These are phyloP conservation scores for Smallanthus sonchifolius DNA, from an alignment of 129 eudicot species.

Conservation along the genomic window DNA sequence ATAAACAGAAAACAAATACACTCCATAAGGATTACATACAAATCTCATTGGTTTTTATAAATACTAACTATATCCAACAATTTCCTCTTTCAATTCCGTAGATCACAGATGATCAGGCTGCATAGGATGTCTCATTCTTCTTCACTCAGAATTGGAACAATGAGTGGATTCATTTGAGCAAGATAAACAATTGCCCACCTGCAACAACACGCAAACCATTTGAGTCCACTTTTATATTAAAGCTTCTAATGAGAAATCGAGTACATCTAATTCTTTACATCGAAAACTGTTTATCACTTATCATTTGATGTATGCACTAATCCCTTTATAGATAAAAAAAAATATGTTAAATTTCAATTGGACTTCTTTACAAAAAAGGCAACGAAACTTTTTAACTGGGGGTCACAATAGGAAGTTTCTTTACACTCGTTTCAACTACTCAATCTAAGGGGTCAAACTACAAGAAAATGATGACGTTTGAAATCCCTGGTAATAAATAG, in stretches of 20 bases:
- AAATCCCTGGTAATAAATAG: too few species aligned
- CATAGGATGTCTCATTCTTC: conserved; percentile 33
- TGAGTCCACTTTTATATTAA: background rate
- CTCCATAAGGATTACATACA: background rate
- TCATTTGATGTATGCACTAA: background rate
- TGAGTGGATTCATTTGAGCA: conserved; percentile 48
- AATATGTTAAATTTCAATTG: background rate
- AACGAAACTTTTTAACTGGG: too few species aligned
- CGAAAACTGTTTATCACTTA: background rate
- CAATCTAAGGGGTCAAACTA: background rate
- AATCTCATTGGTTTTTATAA: background rate
- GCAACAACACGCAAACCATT: background rate
- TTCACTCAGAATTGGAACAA: conserved; percentile 11
- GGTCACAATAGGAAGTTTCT: too few species aligned
- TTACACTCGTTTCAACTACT: background rate
- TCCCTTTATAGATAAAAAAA: background rate
- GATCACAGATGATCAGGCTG: background rate
- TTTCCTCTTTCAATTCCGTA: background rate
- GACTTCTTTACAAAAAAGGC: too few species aligned
- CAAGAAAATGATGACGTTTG: too few species aligned
- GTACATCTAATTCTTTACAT: background rate
- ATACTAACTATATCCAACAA: background rate
- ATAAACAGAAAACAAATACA: background rate
- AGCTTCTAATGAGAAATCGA: background rate
- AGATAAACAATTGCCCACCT: conserved; percentile 13